phyloP scores from a whole-genome alignment of 2,329 filamentous ascomycete species.

The Pochonia chlamydosporia region DNA sequence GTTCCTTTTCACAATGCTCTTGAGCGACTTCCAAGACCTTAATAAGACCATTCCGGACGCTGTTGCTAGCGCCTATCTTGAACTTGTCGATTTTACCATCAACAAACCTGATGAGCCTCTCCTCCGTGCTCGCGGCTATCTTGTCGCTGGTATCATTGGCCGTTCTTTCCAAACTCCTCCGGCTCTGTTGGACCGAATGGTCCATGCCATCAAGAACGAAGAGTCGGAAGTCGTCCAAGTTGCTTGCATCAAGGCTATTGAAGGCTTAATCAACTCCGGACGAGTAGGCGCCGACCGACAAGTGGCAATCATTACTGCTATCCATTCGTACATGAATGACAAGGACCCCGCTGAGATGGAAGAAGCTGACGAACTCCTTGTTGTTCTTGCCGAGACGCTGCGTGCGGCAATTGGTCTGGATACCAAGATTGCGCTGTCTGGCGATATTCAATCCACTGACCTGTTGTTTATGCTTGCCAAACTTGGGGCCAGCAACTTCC shows the following conservation, averaged over 20 bases:
- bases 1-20: slow-evolving; percentile 77
- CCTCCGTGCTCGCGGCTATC: slow-evolving; percentile 77
- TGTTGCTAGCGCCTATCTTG: slow-evolving; percentile 67
- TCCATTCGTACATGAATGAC: slow-evolving; percentile 67
- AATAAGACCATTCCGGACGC: slow-evolving; percentile 64
- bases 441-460: slow-evolving; percentile 69
- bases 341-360: slow-evolving; percentile 80
- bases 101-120: slow-evolving; percentile 65
- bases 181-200: slow-evolving; percentile 63
- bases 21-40: slow-evolving; percentile 77
- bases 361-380: slow-evolving; percentile 86
- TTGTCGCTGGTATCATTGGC: slow-evolving; percentile 76
- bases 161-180: slow-evolving; percentile 60
- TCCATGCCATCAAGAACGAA: slow-evolving; percentile 71
- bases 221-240: slow-evolving; percentile 86
- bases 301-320: slow-evolving; percentile 51
- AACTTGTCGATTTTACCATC: slow-evolving; percentile 74
- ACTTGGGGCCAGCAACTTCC: slow-evolving; percentile 83
- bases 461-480: slow-evolving; percentile 85
- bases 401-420: slow-evolving; percentile 79
- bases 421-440: slow-evolving; percentile 65
- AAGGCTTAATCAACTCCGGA: slow-evolving; percentile 55
- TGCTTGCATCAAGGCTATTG: slow-evolving; percentile 80
- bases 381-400: slow-evolving; percentile 82
- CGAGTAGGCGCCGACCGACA: slow-evolving; percentile 52